A percentile compares a stretch with the other conserved stretches of the same genome.
phyloP scores from a whole-genome alignment of 495 filamentous ascomycete genomes.

The Penicillium dipodomyicola region DNA sequence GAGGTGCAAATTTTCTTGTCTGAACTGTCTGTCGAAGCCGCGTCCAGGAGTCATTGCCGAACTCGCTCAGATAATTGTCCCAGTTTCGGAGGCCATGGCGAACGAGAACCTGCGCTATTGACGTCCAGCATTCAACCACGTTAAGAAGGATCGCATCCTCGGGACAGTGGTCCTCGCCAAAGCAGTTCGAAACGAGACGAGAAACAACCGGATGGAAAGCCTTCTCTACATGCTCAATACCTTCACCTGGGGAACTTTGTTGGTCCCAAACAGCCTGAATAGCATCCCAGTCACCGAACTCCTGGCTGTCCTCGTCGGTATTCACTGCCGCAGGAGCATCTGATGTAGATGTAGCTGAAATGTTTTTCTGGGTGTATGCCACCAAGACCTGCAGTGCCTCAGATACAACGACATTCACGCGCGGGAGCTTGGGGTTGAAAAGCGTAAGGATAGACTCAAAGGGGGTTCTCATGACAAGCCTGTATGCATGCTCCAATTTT shows the following conservation, averaged over 20 bases:
- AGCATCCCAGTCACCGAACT: conserved; percentile 67
- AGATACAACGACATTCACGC: conserved; percentile 38
- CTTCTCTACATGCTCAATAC: conserved; percentile 38
- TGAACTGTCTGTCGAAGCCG: conserved; percentile 62
- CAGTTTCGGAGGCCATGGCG: conserved; percentile 46
- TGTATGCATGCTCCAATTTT: conserved; percentile 35
- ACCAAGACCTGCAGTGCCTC: conserved; percentile 39
- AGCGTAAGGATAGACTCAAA: conserved; percentile 36
- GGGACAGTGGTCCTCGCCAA: conserved; percentile 59
- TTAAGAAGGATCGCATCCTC: conserved; percentile 57
- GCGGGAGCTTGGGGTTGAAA: conserved; percentile 37
- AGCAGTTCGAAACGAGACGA: conserved; percentile 64
- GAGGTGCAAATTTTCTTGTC: conserved; percentile 59
- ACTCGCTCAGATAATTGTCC: conserved; percentile 57
- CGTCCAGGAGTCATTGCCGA: conserved; percentile 58
- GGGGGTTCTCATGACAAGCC: conserved; percentile 36
- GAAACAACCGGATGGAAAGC: conserved; percentile 52
- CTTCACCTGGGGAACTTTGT: conserved; percentile 26
- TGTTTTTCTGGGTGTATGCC: conserved; percentile 39
- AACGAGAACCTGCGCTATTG: conserved; percentile 53
- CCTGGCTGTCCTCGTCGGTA: conserved; percentile 66
- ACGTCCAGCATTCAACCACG: conserved; percentile 58
- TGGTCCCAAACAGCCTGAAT: conserved; percentile 51
- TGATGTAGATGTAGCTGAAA: conserved; percentile 11
- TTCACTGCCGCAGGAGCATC: conserved; percentile 10